Evolutionary conservation across 257 asterid genomes (phyloP).

Genomic region (Nicotiana tomentosiformis): DNA sequence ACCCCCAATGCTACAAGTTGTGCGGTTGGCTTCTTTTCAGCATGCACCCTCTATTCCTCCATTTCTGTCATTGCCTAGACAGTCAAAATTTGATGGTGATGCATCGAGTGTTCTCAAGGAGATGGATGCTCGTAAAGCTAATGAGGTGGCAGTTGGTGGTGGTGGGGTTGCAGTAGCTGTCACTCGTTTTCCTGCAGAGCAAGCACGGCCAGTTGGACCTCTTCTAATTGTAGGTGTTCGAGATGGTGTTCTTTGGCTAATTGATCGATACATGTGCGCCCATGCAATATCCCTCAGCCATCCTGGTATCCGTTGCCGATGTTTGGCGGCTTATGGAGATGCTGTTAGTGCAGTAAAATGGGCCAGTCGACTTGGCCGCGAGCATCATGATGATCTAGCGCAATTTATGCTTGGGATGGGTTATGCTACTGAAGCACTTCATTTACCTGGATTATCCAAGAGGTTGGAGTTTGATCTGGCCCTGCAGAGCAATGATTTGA

Average conservation of each 20-base stretch:
- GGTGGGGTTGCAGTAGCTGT: conserved; percentile 98
- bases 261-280: conserved; percentile 91
- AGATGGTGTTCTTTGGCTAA: conserved; percentile 95
- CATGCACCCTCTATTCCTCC: conserved; percentile 96
- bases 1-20: conserved; percentile 97
- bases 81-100: conserved; percentile 60
- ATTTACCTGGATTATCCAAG: conserved; percentile 97
- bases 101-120: conserved; percentile 60
- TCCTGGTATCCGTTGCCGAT: conserved; percentile 96
- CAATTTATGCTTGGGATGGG: conserved; percentile 99
- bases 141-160: conserved; percentile 91
- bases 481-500: conserved; percentile 89
- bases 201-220: conserved; percentile 93
- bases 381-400: conserved; percentile 96
- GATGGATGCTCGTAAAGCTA: conserved; percentile 63
- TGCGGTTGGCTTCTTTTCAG: conserved; percentile 91
- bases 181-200: conserved; percentile 96
- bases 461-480: conserved; percentile 95
- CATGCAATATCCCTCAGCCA: conserved; percentile 97
- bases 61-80: conserved; percentile 74
- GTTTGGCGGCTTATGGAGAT: conserved; percentile 98
- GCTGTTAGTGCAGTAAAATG: conserved; percentile 99
- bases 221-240: conserved; percentile 85
- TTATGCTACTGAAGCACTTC: conserved; percentile 98
- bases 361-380: conserved; percentile 97